Evolutionary conservation across 2,329 filamentous ascomycete species (phyloP).

Genomic region (Colletotrichum lini): DNA sequence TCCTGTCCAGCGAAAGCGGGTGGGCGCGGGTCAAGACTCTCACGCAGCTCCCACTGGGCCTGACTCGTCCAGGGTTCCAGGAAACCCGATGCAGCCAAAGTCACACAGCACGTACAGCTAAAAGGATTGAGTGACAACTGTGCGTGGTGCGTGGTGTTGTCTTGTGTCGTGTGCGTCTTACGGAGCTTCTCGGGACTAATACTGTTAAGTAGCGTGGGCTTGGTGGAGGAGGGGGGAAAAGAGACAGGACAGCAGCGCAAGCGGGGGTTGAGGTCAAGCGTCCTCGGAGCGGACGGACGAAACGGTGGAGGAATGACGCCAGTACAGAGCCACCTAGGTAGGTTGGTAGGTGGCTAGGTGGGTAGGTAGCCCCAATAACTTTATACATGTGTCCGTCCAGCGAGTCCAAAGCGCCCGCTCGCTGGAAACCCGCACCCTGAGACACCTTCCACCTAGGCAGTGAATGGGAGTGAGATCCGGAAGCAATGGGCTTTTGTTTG

Average conservation of each 20-base stretch:
- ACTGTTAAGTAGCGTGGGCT: constrained; percentile 5
- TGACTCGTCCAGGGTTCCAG: constrained; percentile 33
- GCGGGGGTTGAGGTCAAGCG: constrained; percentile 22
- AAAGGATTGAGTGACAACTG: constrained; percentile 12
- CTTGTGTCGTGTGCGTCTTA: constrained; percentile 13
- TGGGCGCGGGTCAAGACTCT: constrained; percentile 20
- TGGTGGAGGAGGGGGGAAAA: constrained; percentile 3
- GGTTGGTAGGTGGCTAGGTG: background rate
- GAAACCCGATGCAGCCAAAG: constrained; percentile 23
- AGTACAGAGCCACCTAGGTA: constrained; percentile 3
- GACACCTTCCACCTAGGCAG: background rate
- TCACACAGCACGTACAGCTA: constrained; percentile 16
- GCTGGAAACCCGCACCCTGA: constrained; percentile 28
- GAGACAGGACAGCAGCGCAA: background rate
- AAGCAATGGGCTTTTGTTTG: background rate
- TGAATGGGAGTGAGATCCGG: constrained; percentile 10
- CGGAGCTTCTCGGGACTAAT: background rate
- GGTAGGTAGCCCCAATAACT: background rate
- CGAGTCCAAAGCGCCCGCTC: constrained; percentile 13
- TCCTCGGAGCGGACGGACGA: constrained; percentile 40
- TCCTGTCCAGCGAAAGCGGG: constrained; percentile 16
- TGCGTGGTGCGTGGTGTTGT: background rate
- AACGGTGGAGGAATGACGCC: constrained; percentile 40
- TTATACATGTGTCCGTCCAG: constrained; percentile 17
- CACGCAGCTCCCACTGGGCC: constrained; percentile 14